Percentiles rank a stretch among this genome's conserved stretches.
Evolutionary conservation across 176 grass and related monocot genomes (phyloP).

Genomic region (Cenchrus americanus): DNA sequence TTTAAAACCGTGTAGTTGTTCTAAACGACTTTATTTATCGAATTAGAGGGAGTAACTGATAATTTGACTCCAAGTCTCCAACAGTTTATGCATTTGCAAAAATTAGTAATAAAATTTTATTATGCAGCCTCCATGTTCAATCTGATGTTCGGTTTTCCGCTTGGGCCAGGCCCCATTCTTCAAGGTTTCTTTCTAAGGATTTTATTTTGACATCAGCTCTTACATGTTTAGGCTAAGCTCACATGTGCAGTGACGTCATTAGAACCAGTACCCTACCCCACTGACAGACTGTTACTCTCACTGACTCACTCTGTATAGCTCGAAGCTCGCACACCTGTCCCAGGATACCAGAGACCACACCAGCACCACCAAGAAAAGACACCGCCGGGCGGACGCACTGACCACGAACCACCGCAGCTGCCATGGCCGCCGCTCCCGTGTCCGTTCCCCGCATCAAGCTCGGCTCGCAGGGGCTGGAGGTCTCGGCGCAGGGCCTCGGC

Average conservation of each 20-base stretch:
- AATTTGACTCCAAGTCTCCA: too few species aligned
- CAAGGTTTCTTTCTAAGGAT: too few species aligned
- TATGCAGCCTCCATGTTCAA: too few species aligned
- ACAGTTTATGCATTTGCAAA: too few species aligned
- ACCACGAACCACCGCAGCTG: neutral
- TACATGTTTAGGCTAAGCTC: neutral
- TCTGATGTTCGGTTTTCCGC: too few species aligned
- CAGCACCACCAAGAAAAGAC: neutral
- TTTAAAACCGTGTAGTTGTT: too few species aligned
- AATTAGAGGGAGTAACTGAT: too few species aligned
- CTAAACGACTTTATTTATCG: too few species aligned
- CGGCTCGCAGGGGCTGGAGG: slow-evolving; percentile 76
- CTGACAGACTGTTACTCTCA: neutral
- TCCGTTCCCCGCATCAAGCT: slow-evolving; percentile 64
- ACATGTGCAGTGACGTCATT: neutral
- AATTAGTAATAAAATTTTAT: too few species aligned
- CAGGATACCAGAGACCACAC: neutral
- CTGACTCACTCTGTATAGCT: neutral
- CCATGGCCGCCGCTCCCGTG: slow-evolving; percentile 23
- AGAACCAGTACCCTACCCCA: neutral
- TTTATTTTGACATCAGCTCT: neutral
- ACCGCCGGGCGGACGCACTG: neutral
- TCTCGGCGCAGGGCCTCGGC: slow-evolving; percentile 75
- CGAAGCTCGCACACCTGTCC: neutral
- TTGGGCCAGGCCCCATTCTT: too few species aligned